Base-by-base conservation (phyloP, 768 basidiomycete species). In the Kondoa malvinella region DNA sequence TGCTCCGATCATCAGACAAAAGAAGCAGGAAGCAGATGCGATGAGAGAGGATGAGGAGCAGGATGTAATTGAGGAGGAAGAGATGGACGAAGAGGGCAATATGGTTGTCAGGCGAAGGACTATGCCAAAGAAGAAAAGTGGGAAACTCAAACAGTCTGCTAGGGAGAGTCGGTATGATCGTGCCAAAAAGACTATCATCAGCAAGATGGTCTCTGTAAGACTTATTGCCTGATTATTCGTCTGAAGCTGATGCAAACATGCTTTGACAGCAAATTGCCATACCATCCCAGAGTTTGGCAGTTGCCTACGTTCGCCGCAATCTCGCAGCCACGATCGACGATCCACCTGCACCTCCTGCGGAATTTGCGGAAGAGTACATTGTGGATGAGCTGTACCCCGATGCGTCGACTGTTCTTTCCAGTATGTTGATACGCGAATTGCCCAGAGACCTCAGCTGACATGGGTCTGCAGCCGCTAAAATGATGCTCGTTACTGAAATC, bases 401-500 rank as follows among this genome's bases (percentile, higher is more conserved):
- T n/a, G n/a, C n/a, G n/a, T n/a, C n/a, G n/a, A n/a, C n/a, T n/a
- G n/a, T n/a, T n/a, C n/a, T n/a, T n/a, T n/a, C n/a, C n/a, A n/a
- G n/a, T n/a, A n/a, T n/a, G n/a, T n/a, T n/a, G n/a, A n/a, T n/a
- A n/a, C n/a, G n/a, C n/a, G n/a, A n/a, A n/a, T n/a, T n/a, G n/a
- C n/a, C n/a, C n/a, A n/a, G n/a, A n/a, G n/a, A n/a, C n/a, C n/a
- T n/a, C n/a, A n/a, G n/a, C n/a, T n/a, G n/a, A n/a, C n/a, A n/a
- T n/a, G n/a, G n/a, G n/a, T n/a, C 56, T 32, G 15, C 65, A 74
- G 78, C 76, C 17, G 78, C 78, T 12, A 74, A 74, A 61, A 83
- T 89, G 81, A 86, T 97, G 67, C 78, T 97, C 60, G 83, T 87
- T 3, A 89, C 88, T 0, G 95, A 97, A 76, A 82, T 97, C 21